Conservation (phyloP, 2,329 filamentous ascomycete genomes). For the Claviceps fusiformis region DNA sequence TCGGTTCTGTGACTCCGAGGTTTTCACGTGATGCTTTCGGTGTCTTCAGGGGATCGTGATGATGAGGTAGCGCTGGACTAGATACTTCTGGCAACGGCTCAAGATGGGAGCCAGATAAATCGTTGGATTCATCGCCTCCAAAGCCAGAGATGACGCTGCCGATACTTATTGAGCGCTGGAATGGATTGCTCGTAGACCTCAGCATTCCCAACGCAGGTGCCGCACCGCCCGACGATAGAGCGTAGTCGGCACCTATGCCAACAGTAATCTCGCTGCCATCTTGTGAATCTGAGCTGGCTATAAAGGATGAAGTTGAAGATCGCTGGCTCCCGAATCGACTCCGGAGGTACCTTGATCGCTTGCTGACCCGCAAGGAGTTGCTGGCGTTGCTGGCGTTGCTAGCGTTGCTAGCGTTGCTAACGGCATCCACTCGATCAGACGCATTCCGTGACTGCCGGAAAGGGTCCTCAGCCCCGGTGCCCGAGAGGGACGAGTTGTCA, state of each 20-base stretch:
- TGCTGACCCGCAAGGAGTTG: slow-evolving; percentile 27
- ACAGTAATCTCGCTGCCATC: slow-evolving; percentile 63
- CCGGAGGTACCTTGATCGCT: slow-evolving; percentile 43
- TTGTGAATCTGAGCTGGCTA: slow-evolving; percentile 37
- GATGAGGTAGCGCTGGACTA: slow-evolving; percentile 23
- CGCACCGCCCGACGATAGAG: slow-evolving; percentile 69
- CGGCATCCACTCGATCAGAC: slow-evolving; percentile 24
- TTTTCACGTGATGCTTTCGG: slow-evolving; percentile 48
- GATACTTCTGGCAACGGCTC: slow-evolving; percentile 37
- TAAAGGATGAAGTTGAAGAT: slow-evolving; percentile 46
- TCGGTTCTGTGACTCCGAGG: slow-evolving; percentile 44
- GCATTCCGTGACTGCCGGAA: slow-evolving; percentile 19
- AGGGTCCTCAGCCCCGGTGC: slow-evolving; percentile 14
- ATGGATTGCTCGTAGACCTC: slow-evolving; percentile 36
- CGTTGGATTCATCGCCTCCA: slow-evolving; percentile 46
- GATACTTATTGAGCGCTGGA: slow-evolving; percentile 70
- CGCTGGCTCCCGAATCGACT: slow-evolving; percentile 44
- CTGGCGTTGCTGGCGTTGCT: slow-evolving; percentile 32
- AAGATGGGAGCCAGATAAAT: slow-evolving; percentile 30
- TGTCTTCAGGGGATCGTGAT: slow-evolving; percentile 47
- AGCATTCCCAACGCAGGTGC: slow-evolving; percentile 40
- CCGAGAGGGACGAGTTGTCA: slow-evolving; percentile 16
- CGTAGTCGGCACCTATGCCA: slow-evolving; percentile 57
- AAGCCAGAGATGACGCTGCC: slow-evolving; percentile 68
- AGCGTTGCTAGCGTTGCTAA: slow-evolving; percentile 21